A percentile compares a stretch with the other conserved stretches of the same genome.
These are phyloP conservation scores for Aristolochia californica DNA, from an alignment of 164 flowering plant genomes.

Conservation along the genomic window DNA sequence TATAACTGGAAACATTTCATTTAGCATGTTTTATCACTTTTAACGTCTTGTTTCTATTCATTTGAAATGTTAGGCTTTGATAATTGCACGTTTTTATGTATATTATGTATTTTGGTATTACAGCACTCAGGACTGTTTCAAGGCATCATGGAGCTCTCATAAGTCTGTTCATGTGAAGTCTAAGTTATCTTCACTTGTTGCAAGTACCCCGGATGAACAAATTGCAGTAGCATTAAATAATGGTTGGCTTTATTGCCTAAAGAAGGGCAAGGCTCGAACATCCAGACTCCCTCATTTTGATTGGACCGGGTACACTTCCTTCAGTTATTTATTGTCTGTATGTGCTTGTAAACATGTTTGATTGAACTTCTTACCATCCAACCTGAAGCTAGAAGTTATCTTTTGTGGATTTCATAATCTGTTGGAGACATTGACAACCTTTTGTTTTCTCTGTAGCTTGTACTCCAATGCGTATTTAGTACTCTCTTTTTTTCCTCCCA, in stretches of 20 bases:
- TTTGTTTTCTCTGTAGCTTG: not conserved
- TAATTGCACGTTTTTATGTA: not conserved
- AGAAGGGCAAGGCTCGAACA: constrained; percentile 75
- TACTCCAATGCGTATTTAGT: not conserved
- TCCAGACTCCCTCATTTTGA: constrained; percentile 70
- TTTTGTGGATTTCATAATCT: too few relatives aligned
- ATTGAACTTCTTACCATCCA: not conserved
- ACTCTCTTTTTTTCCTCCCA: not conserved
- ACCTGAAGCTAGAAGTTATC: not conserved
- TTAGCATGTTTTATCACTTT: too few relatives aligned
- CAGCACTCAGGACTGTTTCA: constrained; percentile 97
- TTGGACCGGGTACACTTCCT: constrained; percentile 79
- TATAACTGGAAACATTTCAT: too few relatives aligned
- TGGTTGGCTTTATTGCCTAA: constrained; percentile 82
- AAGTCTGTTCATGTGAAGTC: constrained; percentile 75
- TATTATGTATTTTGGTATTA: constrained; percentile 1
- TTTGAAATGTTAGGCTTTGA: too few relatives aligned
- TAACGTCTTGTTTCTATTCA: too few relatives aligned
- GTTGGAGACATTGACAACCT: too few relatives aligned
- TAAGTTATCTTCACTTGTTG: constrained; percentile 28
- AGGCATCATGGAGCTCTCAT: constrained; percentile 90
- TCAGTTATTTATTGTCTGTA: not conserved
- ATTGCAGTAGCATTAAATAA: constrained; percentile 29
- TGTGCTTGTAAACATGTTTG: not conserved
- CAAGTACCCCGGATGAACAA: constrained; percentile 24